Evolutionary conservation across 768 basidiomycete genomes (phyloP), one percentile per base, ranked within the genome.

Genomic region (Podaxis mareebaensis): DNA sequence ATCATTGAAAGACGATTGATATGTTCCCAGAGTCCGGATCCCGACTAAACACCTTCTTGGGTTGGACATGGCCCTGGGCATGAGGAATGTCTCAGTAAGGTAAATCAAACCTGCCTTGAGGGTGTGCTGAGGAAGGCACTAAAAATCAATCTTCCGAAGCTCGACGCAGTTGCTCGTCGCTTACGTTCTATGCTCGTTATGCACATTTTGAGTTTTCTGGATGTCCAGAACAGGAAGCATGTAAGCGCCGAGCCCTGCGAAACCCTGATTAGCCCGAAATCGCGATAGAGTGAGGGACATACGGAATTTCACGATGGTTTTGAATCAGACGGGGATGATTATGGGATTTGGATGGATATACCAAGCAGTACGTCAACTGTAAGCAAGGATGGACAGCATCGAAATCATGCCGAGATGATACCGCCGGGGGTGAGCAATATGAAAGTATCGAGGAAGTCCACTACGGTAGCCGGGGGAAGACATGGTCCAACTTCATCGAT

Each of bases 1-100:
- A 52, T 30, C 26, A 30, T 30, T 15, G 15, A 30, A 30, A 6
- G 28, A 30, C n/a, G 20, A 30, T 51, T 52, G 48, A 46, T 17
- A 22, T 48, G 28, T 53, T 51, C 46, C 48, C 46, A 49, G 36
- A 40, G 42, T 52, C 73, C 72, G 68, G 73, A 65, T 72, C 68
- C 28, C 33, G 58, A 39, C 30, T 55, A 51, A 20, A 17, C 7
- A 40, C 49, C 42, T 36, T 30, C 54, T 46, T 39, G 42, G 33
- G 11, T 30, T 55, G 53, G 22, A 22, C 22, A 22, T 22, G 22
- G 1, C 22, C 22, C 22, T 22, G 22, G 33, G 52, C 22, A 56
- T 33, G 49, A 56, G 60, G 54, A 44, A 61, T 30, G 28, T 58
- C 36, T 54, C 4, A 11, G 54, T 40, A 56, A 56, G 54, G 20